Evolutionary conservation across 257 asterid species (phyloP).

Genomic region (Solanum etuberosum): DNA sequence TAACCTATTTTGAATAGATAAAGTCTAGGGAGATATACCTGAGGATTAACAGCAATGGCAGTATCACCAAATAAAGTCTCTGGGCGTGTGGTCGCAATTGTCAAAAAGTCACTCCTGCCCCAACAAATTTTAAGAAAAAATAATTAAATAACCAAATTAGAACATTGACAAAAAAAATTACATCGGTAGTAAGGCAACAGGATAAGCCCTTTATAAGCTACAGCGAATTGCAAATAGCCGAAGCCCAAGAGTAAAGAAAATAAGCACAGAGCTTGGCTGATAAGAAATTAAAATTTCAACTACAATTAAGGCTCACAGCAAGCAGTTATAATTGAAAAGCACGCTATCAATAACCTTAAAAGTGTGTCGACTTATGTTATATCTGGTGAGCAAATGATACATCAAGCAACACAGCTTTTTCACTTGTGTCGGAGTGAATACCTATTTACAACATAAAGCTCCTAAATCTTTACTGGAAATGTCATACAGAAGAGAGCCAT

Average conservation of each 20-base stretch:
- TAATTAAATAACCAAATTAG: background rate
- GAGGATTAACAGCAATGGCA: slow-evolving; percentile 88
- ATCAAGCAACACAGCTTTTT: background rate
- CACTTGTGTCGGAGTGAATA: background rate
- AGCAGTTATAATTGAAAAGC: background rate
- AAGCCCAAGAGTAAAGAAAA: background rate
- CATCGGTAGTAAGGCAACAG: background rate
- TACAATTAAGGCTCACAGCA: background rate
- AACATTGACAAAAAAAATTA: background rate
- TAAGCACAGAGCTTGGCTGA: background rate
- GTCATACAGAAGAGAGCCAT: background rate
- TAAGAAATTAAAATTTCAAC: background rate
- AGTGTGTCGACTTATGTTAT: background rate
- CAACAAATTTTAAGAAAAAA: background rate
- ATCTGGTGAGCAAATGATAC: background rate
- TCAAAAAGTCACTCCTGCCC: slow-evolving; percentile 72
- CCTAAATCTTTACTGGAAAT: background rate
- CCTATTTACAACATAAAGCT: background rate
- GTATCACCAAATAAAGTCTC: slow-evolving; percentile 98
- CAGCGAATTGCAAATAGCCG: background rate
- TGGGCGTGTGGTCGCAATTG: slow-evolving; percentile 96
- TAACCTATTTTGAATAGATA: background rate
- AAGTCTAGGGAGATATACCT: slow-evolving; percentile 32
- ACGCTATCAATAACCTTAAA: background rate
- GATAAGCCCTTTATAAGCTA: background rate